A percentile compares a stretch with the other conserved stretches of the same genome.
Evolutionary conservation across 2,329 filamentous ascomycete species (phyloP).

Genomic region (Cercospora nicotianae): DNA sequence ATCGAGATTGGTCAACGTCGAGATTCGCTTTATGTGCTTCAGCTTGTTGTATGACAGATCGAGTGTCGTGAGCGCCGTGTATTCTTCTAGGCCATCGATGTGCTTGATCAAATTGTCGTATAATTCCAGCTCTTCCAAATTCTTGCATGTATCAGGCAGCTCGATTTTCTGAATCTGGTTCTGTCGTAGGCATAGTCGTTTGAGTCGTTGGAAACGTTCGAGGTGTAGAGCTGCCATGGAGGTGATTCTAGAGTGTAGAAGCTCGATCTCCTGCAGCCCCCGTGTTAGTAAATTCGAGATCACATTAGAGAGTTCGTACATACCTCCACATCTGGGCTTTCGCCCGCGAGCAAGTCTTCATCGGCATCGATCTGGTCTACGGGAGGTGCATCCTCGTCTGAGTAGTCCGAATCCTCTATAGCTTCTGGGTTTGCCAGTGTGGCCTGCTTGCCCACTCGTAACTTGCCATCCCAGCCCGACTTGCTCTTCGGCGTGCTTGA

Average conservation of each 20-base stretch:
- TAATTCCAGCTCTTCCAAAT: slow-evolving; percentile 79
- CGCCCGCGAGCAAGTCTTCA: slow-evolving; percentile 65
- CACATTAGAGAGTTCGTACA: background rate
- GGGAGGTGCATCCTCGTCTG: slow-evolving; percentile 65
- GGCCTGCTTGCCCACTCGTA: slow-evolving; percentile 69
- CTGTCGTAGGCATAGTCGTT: slow-evolving; percentile 84
- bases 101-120: slow-evolving; percentile 95
- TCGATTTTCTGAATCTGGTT: slow-evolving; percentile 83
- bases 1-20: slow-evolving; percentile 71
- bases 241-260: slow-evolving; percentile 80
- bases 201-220: slow-evolving; percentile 70
- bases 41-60: slow-evolving; percentile 99
- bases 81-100: slow-evolving; percentile 76
- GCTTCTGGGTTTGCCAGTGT: slow-evolving; percentile 76
- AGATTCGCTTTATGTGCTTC: slow-evolving; percentile 91
- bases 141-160: slow-evolving; percentile 64
- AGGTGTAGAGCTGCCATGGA: slow-evolving; percentile 77
- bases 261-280: slow-evolving; percentile 69
- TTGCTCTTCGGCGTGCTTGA: slow-evolving; percentile 22
- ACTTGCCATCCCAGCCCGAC: slow-evolving; percentile 77
- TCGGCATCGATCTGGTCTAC: slow-evolving; percentile 78
- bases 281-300: slow-evolving; percentile 7
- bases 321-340: slow-evolving; percentile 56
- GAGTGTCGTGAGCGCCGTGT: slow-evolving; percentile 72
- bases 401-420: slow-evolving; percentile 81